phyloP scores from a whole-genome alignment of 768 basidiomycete species.

The Suillus placidus region DNA sequence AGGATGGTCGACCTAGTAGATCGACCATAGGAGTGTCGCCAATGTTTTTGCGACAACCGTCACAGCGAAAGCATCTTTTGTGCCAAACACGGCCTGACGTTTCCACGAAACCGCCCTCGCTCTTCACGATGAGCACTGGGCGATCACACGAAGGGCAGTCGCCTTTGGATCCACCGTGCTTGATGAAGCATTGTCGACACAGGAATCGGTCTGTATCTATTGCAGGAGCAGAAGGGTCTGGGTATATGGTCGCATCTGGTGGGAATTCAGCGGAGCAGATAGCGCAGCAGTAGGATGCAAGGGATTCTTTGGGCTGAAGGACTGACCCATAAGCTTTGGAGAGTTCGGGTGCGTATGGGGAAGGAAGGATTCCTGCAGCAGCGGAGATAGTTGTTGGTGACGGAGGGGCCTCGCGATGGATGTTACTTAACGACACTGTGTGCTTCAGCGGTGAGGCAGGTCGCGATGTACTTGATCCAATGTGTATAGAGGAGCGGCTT shows the following conservation, averaged over 20 bases:
- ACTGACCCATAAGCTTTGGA: slow-evolving; percentile 87
- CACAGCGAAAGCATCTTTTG: slow-evolving; percentile 77
- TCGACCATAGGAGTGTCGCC: slow-evolving; percentile 81
- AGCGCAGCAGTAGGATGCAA: slow-evolving; percentile 70
- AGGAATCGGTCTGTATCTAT: slow-evolving; percentile 54
- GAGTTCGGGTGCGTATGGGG: slow-evolving; percentile 59
- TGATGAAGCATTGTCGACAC: slow-evolving; percentile 72
- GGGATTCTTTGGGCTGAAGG: slow-evolving; percentile 74
- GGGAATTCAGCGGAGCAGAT: slow-evolving; percentile 66
- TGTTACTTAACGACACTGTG: slow-evolving; percentile 15
- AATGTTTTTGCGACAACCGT: slow-evolving; percentile 71
- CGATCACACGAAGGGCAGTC: slow-evolving; percentile 67
- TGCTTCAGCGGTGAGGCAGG: slow-evolving; percentile 64
- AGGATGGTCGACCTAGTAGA: slow-evolving; percentile 78
- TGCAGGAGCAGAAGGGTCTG: slow-evolving; percentile 51
- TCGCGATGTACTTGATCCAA: slow-evolving; percentile 53
- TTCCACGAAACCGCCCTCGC: slow-evolving; percentile 79
- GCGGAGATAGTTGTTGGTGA: slow-evolving; percentile 50
- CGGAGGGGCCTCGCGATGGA: slow-evolving; percentile 19
- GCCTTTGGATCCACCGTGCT: slow-evolving; percentile 78
- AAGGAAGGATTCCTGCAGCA: slow-evolving; percentile 63
- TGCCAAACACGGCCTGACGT: slow-evolving; percentile 77
- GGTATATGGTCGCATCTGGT: slow-evolving; percentile 86
- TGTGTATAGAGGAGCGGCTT: slow-evolving; percentile 58
- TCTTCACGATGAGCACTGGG: slow-evolving; percentile 73